Percentiles rank a stretch among this genome's conserved stretches.
These are phyloP conservation scores for Psilocybe cubensis DNA, from an alignment of 768 basidiomycete species.

Conservation along the genomic window DNA sequence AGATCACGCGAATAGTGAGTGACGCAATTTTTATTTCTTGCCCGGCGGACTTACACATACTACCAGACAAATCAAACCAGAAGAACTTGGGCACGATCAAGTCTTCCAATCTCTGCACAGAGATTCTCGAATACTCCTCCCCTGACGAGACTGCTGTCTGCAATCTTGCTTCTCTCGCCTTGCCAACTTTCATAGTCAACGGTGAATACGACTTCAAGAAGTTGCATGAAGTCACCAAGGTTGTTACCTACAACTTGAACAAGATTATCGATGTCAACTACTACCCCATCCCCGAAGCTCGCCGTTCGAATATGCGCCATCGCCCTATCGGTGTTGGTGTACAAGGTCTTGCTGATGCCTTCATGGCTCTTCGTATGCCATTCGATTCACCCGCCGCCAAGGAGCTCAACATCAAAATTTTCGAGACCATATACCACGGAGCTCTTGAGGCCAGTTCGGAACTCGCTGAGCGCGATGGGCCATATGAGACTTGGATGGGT, in stretches of 20 bases:
- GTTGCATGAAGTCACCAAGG: slow-evolving; percentile 92
- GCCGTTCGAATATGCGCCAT: slow-evolving; percentile 93
- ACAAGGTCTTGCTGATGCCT: slow-evolving; percentile 96
- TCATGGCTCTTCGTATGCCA: slow-evolving; percentile 96
- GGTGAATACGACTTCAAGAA: slow-evolving; percentile 93
- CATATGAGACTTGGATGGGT: slow-evolving; percentile 89
- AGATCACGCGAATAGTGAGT: slow-evolving; percentile 89
- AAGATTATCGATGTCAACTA: slow-evolving; percentile 94
- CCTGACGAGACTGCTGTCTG: slow-evolving; percentile 98
- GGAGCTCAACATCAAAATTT: slow-evolving; percentile 91
- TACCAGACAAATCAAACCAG: slow-evolving; percentile 93
- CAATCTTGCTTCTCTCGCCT: slow-evolving; percentile 95
- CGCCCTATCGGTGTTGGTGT: slow-evolving; percentile 98
- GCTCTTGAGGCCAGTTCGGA: slow-evolving; percentile 91
- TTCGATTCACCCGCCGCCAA: slow-evolving; percentile 91
- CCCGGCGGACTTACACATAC: not conserved
- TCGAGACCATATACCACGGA: slow-evolving; percentile 98
- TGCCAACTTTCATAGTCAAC: slow-evolving; percentile 87
- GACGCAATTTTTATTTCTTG: not conserved
- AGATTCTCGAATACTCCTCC: slow-evolving; percentile 97
- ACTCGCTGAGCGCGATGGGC: slow-evolving; percentile 75
- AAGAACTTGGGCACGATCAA: slow-evolving; percentile 99
- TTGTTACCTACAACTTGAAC: slow-evolving; percentile 92
- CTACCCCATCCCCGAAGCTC: slow-evolving; percentile 93
- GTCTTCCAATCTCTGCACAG: slow-evolving; percentile 98